Conservation (phyloP, 73 alveolate species). For the Uronychia binucleata region DNA sequence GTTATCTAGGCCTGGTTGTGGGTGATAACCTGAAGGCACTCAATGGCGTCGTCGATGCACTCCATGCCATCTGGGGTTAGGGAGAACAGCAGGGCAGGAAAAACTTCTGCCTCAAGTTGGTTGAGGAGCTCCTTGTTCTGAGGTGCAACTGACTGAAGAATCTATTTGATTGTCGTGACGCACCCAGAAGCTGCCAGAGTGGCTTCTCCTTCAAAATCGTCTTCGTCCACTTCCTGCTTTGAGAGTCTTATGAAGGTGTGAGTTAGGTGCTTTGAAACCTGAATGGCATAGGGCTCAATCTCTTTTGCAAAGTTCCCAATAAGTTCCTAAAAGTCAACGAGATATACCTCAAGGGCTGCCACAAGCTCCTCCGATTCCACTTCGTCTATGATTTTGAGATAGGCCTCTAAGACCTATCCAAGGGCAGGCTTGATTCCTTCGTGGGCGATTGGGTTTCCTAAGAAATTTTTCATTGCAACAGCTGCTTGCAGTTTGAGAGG, state of each 20-base stretch:
- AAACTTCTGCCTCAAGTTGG: constrained; percentile 25
- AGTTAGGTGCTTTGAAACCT: constrained; percentile 60
- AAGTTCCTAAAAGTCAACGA: constrained; percentile 44
- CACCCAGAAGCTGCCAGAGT: constrained; percentile 74
- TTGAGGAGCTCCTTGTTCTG: constrained; percentile 8
- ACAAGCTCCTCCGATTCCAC: constrained; percentile 80
- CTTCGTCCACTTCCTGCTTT: constrained; percentile 46
- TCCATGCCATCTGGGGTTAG: constrained; percentile 58
- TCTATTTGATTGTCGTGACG: constrained; percentile 66
- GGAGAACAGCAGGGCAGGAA: constrained; percentile 53
- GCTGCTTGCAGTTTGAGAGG: constrained; percentile 87
- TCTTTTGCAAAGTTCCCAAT: constrained; percentile 66
- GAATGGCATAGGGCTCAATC: constrained; percentile 74
- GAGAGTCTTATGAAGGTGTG: constrained; percentile 54
- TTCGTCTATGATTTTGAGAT: constrained; percentile 69
- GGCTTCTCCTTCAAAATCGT: constrained; percentile 56
- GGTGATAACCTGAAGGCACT: constrained; percentile 62
- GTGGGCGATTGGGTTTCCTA: constrained; percentile 50
- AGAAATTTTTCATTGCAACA: constrained; percentile 41
- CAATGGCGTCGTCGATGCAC: constrained; percentile 68
- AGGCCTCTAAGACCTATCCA: constrained; percentile 54
- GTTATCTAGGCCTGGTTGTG: constrained; percentile 44
- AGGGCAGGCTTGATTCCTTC: constrained; percentile 58
- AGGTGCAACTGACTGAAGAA: constrained; percentile 44
- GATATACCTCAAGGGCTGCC: constrained; percentile 70